Percentiles rank a stretch among this genome's conserved stretches.
Conservation (phyloP, 2,329 filamentous ascomycete genomes). For the Apiospora aurea region DNA sequence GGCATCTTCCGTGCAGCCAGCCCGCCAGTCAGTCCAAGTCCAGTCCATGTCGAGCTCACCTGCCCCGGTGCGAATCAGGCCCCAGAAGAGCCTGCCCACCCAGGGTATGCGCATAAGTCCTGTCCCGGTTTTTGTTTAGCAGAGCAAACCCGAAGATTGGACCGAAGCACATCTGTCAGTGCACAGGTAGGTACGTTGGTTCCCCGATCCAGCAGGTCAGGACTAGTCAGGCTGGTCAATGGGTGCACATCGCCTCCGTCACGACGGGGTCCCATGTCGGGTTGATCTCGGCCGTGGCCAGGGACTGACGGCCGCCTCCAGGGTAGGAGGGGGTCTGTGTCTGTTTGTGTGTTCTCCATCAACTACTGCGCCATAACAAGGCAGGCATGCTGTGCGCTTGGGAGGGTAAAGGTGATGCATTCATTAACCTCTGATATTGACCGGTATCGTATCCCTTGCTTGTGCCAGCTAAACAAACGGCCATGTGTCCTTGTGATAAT, state of each 20-base stretch:
- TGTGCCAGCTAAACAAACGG: not conserved
- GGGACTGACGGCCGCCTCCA: not conserved
- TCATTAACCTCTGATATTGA: not conserved
- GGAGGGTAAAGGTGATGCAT: not conserved
- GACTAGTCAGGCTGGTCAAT: not conserved
- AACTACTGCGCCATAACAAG: not conserved
- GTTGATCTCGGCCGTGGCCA: not conserved
- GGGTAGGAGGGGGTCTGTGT: not conserved
- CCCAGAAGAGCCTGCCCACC: not conserved
- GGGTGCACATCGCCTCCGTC: not conserved
- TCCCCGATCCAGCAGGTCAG: not conserved
- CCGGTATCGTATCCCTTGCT: not conserved
- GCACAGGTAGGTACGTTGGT: not conserved
- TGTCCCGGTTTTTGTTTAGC: conserved; percentile 10
- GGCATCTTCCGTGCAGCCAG: conserved; percentile 3
- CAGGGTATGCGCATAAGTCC: not conserved
- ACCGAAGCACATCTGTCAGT: not conserved
- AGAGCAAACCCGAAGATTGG: not conserved
- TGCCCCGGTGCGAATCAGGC: not conserved
- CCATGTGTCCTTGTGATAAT: not conserved
- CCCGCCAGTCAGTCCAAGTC: not conserved
- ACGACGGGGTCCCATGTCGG: not conserved
- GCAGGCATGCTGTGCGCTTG: not conserved
- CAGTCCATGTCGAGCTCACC: not conserved
- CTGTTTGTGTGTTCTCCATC: not conserved